Evolutionary conservation across 2,329 filamentous ascomycete species (phyloP).

Genomic region (Aspergillaceae sp.): DNA sequence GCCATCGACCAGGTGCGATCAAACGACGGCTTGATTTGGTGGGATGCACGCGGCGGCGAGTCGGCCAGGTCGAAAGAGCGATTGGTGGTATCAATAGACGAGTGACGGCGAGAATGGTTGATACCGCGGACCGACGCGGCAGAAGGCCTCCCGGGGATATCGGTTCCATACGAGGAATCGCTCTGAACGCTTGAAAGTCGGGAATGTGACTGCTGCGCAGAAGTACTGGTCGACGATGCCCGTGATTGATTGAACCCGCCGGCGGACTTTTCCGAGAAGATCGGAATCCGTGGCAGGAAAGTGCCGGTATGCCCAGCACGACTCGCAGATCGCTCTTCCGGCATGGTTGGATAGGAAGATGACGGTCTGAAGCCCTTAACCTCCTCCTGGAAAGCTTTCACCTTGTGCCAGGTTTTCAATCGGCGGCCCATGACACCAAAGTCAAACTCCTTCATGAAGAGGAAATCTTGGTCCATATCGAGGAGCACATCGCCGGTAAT

Average conservation of each 20-base stretch:
- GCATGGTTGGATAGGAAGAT: conserved; percentile 33
- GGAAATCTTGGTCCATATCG: conserved; percentile 88
- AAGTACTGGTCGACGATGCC: conserved; percentile 12
- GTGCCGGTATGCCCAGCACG: conserved; percentile 30
- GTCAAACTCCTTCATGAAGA: conserved; percentile 93
- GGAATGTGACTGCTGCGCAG: conserved; percentile 17
- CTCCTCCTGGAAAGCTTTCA: conserved; percentile 84
- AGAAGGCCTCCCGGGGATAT: conserved; percentile 51
- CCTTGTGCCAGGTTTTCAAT: conserved; percentile 93
- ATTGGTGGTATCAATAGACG: conserved; percentile 65
- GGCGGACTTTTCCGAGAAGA: conserved; percentile 27
- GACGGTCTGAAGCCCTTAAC: conserved; percentile 53
- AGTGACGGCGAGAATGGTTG: conserved; percentile 78
- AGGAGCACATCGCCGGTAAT: conserved; percentile 89
- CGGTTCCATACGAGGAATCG: conserved; percentile 35
- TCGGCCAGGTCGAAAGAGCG: conserved; percentile 21
- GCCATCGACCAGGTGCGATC: conserved; percentile 53
- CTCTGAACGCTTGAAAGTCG: conserved; percentile 19
- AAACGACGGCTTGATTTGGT: conserved; percentile 51
- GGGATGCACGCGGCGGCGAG: conserved; percentile 25
- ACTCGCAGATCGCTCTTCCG: conserved; percentile 40
- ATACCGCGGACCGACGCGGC: conserved; percentile 74
- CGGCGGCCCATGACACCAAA: conserved; percentile 82
- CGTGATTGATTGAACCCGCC: conserved; percentile 15
- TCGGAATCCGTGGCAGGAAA: conserved; percentile 38